These are phyloP conservation scores for Citrus inodora DNA, from an alignment of 345 rosid genomes.

Conservation along the genomic window DNA sequence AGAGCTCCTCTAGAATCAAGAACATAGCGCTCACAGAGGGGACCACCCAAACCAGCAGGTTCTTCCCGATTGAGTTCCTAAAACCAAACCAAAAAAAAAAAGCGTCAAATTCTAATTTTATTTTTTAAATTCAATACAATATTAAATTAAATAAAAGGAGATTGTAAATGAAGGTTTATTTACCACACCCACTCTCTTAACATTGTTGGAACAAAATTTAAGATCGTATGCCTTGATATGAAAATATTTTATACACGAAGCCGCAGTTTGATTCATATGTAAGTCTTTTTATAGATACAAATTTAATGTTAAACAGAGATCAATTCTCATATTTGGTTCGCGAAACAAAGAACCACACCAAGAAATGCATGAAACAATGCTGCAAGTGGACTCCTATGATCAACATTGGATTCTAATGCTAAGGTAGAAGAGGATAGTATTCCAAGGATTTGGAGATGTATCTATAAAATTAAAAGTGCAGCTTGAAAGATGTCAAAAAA, in stretches of 20 bases:
- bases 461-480: not conserved
- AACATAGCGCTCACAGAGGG: conserved; percentile 64
- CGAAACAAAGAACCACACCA: not conserved
- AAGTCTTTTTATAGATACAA: too few species aligned
- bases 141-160: too few species aligned
- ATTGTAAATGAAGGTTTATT: too few species aligned
- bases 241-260: too few species aligned
- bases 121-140: too few species aligned
- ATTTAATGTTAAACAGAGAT: not conserved
- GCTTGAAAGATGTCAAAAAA: not conserved
- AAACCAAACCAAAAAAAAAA: conserved; percentile 15
- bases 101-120: not conserved
- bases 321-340: too few species aligned
- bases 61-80: conserved; percentile 95
- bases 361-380: not conserved
- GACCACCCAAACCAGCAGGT: conserved; percentile 94
- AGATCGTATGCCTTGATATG: too few species aligned
- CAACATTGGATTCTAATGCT: not conserved
- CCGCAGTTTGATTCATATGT: too few species aligned
- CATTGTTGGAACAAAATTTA: too few species aligned
- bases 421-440: not conserved
- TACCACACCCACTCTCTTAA: too few species aligned
- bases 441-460: not conserved
- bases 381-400: conserved; percentile 2
- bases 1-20: conserved; percentile 91